Evolutionary conservation across 192 early-diverging fungal genomes (phyloP).

Genomic region (Funneliformis geosporum): DNA sequence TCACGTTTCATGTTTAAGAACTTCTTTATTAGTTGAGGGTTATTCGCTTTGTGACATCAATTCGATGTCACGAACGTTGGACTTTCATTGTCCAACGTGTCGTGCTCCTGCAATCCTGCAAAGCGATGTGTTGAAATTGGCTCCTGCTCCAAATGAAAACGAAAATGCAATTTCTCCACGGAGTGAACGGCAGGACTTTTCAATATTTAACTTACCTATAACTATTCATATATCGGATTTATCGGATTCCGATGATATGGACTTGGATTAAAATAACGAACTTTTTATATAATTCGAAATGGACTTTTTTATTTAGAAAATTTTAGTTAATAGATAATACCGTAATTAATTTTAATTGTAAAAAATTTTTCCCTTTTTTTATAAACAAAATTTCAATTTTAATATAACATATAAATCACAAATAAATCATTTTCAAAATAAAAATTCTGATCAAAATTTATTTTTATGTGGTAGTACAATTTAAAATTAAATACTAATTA

Average conservation of each 20-base stretch:
- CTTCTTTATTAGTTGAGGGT: constrained; percentile 19
- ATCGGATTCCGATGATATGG: not conserved
- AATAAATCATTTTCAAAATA: no score
- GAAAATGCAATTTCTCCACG: no score
- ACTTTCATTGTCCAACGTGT: constrained; percentile 24
- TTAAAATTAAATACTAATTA: no score
- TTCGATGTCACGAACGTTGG: not conserved
- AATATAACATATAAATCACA: no score
- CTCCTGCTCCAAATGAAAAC: not conserved
- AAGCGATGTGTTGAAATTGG: not conserved
- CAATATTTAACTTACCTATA: not conserved
- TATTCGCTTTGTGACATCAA: not conserved
- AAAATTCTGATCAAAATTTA: no score
- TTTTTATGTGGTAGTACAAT: no score
- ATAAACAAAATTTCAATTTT: no score
- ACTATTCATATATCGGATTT: not conserved
- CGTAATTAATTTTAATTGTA: no score
- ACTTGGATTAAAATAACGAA: not conserved
- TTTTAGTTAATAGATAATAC: no score
- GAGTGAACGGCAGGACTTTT: not conserved
- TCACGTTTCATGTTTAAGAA: constrained; percentile 28
- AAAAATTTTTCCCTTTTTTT: no score
- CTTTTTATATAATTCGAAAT: not conserved
- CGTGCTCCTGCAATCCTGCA: constrained; percentile 12
- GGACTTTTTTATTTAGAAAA: no score